Base-by-base conservation (phyloP, 768 basidiomycete genomes). In the Gelatoporia subvermispora region DNA sequence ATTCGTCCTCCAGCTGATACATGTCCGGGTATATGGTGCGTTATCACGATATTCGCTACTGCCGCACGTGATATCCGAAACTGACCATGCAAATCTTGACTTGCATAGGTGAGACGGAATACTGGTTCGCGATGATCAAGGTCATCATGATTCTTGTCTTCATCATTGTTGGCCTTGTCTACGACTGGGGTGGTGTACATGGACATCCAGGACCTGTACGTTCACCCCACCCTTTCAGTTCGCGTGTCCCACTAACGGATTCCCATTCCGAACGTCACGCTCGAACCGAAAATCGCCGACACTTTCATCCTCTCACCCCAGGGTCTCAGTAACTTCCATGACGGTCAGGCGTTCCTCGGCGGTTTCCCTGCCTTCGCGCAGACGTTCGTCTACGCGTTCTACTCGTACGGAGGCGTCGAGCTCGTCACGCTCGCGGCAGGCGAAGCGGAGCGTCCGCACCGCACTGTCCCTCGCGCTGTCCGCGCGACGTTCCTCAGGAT, bases 391-490 rank as follows among this genome's bases (percentile, higher is more conserved):
- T 85, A 74, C 28, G 84, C 84, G 11, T 85, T 85, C 51, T 88
- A 80, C 65, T 84, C 82, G 8, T 82, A 77, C 61, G 80, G 77
- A 16, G 81, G 83, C 16, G 79, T 85, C 24, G 84, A 85, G 55
- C 73, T 88, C 9, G 84, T 87, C 36, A 78, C 82, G 2, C 64
- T 88, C 25, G 84, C 85, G n/a, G 84, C 85, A 9, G 82, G 83
- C 28, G 85, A 87, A 66, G 79, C 79, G 5, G 73, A 72, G 40
- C 74, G 73, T 54, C 85, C 85, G 1, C 72, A 81, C 65, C 79
- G 79, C 60, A 65, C 79, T 1, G 76, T 86, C 23, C 84, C 83
- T 3, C 66, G 71, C 0, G 85, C 85, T 1, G 75, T 58, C 35
- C 50, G 53, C 35, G 78, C 78, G 34, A 84, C 83, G 0, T 85